Evolutionary conservation across 2,329 filamentous ascomycete species (phyloP).

Genomic region (Aspergillus glaucus): DNA sequence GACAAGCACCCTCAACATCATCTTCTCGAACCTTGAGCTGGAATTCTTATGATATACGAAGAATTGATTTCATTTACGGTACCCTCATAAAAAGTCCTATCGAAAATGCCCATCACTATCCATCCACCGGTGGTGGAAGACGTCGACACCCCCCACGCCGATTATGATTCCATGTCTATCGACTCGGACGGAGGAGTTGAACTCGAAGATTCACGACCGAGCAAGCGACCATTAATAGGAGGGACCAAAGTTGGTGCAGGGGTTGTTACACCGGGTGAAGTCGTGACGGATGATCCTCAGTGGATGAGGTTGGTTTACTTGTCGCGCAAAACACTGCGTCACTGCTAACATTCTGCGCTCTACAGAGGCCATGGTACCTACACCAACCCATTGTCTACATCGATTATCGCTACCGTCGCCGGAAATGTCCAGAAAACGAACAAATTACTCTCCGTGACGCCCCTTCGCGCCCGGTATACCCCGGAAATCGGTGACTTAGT

Average conservation of each 20-base stretch:
- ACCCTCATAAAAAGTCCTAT: background rate
- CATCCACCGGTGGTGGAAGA: slow-evolving; percentile 44
- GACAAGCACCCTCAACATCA: background rate
- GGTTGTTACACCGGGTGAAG: slow-evolving; percentile 82
- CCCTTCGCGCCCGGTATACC: slow-evolving; percentile 84
- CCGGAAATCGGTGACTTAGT: slow-evolving; percentile 96
- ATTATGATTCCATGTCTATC: slow-evolving; percentile 47
- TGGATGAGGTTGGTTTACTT: slow-evolving; percentile 63
- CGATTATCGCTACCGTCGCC: slow-evolving; percentile 83
- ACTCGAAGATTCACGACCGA: slow-evolving; percentile 25
- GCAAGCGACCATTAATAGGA: slow-evolving; percentile 32
- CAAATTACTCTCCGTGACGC: slow-evolving; percentile 87
- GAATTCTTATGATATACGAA: background rate
- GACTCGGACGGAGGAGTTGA: slow-evolving; percentile 39
- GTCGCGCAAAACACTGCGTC: background rate
- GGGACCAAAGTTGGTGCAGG: slow-evolving; percentile 25
- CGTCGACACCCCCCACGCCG: slow-evolving; percentile 30
- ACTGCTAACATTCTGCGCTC: background rate
- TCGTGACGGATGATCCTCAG: slow-evolving; percentile 85
- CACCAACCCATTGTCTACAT: slow-evolving; percentile 51
- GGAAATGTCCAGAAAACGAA: slow-evolving; percentile 90
- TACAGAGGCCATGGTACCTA: slow-evolving; percentile 87
- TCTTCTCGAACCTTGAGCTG: background rate
- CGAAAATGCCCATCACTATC: slow-evolving; percentile 54
- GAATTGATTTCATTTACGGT: too few species aligned